phyloP scores from a whole-genome alignment of 1,139 yeast species.

The Zygosaccharomyces pseudobailii region DNA sequence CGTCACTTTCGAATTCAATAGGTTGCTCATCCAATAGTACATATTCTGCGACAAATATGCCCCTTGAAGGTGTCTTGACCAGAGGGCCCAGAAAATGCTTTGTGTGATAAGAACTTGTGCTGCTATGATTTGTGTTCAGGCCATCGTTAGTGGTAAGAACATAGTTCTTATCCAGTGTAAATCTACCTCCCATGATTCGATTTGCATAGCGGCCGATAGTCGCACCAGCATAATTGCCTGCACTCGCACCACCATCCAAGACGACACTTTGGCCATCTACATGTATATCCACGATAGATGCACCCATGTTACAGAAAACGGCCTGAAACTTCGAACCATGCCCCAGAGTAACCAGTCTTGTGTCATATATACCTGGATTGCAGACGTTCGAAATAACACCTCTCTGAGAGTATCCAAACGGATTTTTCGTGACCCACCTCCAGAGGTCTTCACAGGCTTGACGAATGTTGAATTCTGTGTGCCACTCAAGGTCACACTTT shows the following conservation, averaged over 20 bases:
- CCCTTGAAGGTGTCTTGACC: conserved; percentile 34
- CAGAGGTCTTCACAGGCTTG: conserved; percentile 71
- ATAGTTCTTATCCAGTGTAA: conserved; percentile 38
- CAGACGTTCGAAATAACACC: conserved; percentile 20
- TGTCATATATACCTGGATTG: conserved; percentile 13
- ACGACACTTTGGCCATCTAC: conserved; percentile 37
- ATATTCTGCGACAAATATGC: conserved; percentile 47
- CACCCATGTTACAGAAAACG: conserved; percentile 49
- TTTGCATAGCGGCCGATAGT: conserved; percentile 62
- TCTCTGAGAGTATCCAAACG: conserved; percentile 50
- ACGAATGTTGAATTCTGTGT: conserved; percentile 51
- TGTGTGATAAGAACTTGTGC: conserved; percentile 48
- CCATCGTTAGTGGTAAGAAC: conserved; percentile 39
- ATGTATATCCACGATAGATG: conserved; percentile 41
- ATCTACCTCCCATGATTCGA: conserved; percentile 45
- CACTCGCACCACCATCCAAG: conserved; percentile 32
- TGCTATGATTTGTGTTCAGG: conserved; percentile 47
- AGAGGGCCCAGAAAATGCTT: conserved; percentile 45
- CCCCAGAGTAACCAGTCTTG: conserved; percentile 42
- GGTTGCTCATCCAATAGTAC: conserved; percentile 7
- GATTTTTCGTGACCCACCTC: conserved; percentile 72
- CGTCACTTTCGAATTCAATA: conserved; percentile 22
- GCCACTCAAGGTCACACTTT: conserved; percentile 60
- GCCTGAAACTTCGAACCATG: conserved; percentile 38
- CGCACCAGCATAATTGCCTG: conserved; percentile 53